Evolutionary conservation across 1,139 yeast species (phyloP).

Genomic region (Saccharomyces pastorianus): DNA sequence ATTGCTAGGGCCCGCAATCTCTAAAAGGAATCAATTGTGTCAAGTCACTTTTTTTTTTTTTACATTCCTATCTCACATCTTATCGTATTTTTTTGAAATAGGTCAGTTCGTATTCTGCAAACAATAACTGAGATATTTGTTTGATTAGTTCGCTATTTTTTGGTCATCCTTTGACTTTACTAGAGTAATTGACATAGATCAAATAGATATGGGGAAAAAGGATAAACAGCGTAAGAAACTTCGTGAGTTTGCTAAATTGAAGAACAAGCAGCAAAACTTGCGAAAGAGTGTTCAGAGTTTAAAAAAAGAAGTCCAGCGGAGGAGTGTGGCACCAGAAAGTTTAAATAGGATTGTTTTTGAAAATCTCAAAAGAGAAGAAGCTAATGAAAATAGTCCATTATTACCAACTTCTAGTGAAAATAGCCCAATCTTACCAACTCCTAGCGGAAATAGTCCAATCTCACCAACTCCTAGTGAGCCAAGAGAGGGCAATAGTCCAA

Average conservation of each 20-base stretch:
- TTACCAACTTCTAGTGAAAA: neutral
- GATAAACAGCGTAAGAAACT: conserved; percentile 15
- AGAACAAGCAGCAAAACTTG: conserved; percentile 4
- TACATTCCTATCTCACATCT: neutral
- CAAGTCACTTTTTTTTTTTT: neutral
- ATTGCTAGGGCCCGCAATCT: neutral
- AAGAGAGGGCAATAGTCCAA: neutral
- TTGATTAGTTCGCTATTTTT: neutral
- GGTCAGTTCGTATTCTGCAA: neutral
- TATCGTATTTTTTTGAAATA: neutral
- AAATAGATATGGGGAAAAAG: conserved; percentile 10
- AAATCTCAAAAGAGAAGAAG: neutral
- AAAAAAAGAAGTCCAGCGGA: neutral
- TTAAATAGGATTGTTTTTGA: neutral
- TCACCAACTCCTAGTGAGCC: neutral
- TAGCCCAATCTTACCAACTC: no score
- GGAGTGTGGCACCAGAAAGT: neutral
- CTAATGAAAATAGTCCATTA: neutral
- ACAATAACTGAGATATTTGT: neutral
- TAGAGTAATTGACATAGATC: neutral
- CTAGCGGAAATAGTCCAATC: neutral
- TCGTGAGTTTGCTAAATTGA: conserved; percentile 11
- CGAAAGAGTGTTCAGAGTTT: neutral
- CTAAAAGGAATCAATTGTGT: neutral
- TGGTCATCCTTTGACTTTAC: neutral